Evolutionary conservation across 2,329 filamentous ascomycete species (phyloP), one percentile per base, ranked within the genome.

Genomic region (Claviceps monticola): DNA sequence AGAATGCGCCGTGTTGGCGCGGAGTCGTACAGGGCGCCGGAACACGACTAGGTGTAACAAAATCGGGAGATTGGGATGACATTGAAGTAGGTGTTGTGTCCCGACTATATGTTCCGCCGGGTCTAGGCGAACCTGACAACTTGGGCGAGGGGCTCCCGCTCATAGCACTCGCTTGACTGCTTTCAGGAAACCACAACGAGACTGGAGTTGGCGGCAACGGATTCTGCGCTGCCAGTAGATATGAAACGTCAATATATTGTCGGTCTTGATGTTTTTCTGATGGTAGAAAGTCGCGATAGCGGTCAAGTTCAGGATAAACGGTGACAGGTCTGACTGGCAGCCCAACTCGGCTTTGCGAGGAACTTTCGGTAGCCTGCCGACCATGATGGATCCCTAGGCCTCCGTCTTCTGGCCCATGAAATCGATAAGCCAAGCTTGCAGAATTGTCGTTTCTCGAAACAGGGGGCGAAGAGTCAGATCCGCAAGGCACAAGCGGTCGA

Each of bases 41-140:
- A 57, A 62, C 72, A 55, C 67, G 72, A 55, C 64, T 71, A 51
- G 67, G 78, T 55, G 61, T 74, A 63, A 79, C 66, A 4, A 83
- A 65, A 3, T 79, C 76, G 3, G 86, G 83, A 16, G 84, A 89
- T 59, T 84, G 83, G 1, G 86, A 89, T 7, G 82, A 84, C 56
- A 86, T 82, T 9, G 86, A 89, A 4, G 84, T 88, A 6, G 86
- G 86, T 3, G 86, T 89, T 1, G 85, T 88, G 54, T 86, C 84
- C 56, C 85, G 76, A 61, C 85, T 89, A 65, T 88, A 89, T 5
- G 80, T 70, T 2, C 83, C 79, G 3, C 29, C 29, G 11, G 83
- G 80, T 1, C 79, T 78, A 1, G 80, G 80, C 0, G 86, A 89
- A 52, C 81, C 85, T 1, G 84, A 87, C 60, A 85, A 88, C 55